Evolutionary conservation across 208 protist species (phyloP).

Genomic region (Trypanosoma platydactyli): DNA sequence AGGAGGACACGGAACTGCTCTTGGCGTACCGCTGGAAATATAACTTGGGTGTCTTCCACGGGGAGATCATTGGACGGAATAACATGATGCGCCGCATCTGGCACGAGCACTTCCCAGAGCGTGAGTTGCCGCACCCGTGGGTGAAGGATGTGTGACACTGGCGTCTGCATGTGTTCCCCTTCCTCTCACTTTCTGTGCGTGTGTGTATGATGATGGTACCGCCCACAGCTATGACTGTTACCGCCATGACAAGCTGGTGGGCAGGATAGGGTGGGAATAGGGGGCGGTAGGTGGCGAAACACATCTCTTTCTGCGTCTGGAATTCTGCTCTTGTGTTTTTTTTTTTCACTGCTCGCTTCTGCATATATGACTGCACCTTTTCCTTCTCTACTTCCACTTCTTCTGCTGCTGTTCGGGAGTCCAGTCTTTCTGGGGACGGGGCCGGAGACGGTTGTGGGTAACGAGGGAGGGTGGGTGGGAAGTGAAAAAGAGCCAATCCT

Average conservation of each 20-base stretch:
- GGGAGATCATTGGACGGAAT: constrained; percentile 76
- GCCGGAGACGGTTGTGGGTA: too few species aligned
- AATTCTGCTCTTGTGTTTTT: constrained; percentile 13
- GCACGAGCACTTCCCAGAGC: constrained; percentile 80
- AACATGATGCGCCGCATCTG: constrained; percentile 77
- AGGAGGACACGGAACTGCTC: constrained; percentile 50
- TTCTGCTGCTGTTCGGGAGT: not conserved
- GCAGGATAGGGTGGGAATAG: not conserved
- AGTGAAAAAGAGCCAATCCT: too few species aligned
- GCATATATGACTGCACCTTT: not conserved
- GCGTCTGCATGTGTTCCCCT: not conserved
- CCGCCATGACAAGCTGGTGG: not conserved
- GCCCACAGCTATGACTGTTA: not conserved
- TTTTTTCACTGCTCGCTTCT: constrained; percentile 23
- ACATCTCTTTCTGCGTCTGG: constrained; percentile 2
- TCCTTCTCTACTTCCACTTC: not conserved
- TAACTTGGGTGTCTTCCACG: constrained; percentile 74
- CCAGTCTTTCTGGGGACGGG: too few species aligned
- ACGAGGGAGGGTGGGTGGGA: too few species aligned
- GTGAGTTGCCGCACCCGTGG: constrained; percentile 79
- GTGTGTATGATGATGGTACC: not conserved
- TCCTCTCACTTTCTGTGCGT: constrained; percentile 9
- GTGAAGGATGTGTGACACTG: constrained; percentile 54
- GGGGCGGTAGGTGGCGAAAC: not conserved
- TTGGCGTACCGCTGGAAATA: constrained; percentile 86